These are phyloP conservation scores for Trichosanthes truncata DNA, from an alignment of 306 rosid genomes.

Conservation along the genomic window DNA sequence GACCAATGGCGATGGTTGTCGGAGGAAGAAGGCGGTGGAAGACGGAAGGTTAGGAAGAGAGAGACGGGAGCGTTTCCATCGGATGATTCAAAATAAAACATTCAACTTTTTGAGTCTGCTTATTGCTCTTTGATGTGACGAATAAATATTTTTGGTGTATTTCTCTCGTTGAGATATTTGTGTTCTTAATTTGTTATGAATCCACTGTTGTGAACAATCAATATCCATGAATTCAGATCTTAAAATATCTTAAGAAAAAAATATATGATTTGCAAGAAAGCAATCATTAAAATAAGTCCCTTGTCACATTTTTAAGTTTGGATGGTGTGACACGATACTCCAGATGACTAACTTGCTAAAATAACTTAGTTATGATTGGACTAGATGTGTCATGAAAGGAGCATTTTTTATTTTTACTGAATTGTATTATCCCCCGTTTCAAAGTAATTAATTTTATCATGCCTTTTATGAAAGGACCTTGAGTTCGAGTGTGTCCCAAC, in stretches of 20 bases:
- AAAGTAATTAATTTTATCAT: not conserved
- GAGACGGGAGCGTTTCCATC: no score
- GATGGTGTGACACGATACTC: not conserved
- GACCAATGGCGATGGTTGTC: no score
- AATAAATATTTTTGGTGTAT: not conserved
- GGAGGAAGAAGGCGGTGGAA: no score
- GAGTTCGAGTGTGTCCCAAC: conserved; percentile 87
- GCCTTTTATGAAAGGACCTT: conserved; percentile 40
- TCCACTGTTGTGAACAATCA: not conserved
- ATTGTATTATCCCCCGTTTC: conserved; percentile 12
- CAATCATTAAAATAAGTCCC: not conserved
- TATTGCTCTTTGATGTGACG: not conserved
- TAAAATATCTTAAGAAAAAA: not conserved
- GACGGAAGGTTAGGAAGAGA: no score
- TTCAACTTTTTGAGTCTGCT: no score
- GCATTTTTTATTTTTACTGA: not conserved
- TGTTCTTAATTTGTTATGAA: not conserved
- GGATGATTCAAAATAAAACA: no score
- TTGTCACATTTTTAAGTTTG: not conserved
- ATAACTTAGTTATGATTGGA: not conserved
- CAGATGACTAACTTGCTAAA: not conserved
- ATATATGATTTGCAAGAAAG: not conserved
- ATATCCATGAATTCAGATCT: not conserved
- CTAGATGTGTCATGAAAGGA: not conserved
- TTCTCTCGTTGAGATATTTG: not conserved